phyloP scores from a whole-genome alignment of 2,329 filamentous ascomycete genomes.

The Colletotrichum zoysiae region DNA sequence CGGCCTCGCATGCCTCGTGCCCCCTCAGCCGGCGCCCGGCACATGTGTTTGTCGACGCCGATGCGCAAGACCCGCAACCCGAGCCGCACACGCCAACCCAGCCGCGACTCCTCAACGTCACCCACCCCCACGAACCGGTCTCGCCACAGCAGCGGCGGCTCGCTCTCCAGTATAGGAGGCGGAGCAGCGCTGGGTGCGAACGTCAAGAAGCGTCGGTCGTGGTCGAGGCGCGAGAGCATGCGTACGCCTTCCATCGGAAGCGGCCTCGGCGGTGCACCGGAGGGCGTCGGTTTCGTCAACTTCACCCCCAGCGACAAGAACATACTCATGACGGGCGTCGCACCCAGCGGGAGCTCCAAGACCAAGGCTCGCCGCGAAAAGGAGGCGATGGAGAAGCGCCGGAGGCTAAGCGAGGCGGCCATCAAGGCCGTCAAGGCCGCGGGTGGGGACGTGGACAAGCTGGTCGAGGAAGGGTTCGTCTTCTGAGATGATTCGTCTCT shows the following conservation, averaged over 20 bases:
- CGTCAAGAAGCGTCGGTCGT: slow-evolving; percentile 54
- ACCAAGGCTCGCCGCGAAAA: slow-evolving; percentile 94
- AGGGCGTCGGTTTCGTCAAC: slow-evolving; percentile 81
- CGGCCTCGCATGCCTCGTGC: slow-evolving; percentile 63
- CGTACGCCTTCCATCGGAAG: slow-evolving; percentile 47
- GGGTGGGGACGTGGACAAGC: slow-evolving; percentile 73
- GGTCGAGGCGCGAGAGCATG: slow-evolving; percentile 46
- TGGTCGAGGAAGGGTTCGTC: slow-evolving; percentile 64
- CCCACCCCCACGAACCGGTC: slow-evolving; percentile 54
- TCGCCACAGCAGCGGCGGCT: slow-evolving; percentile 56
- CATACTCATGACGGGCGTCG: slow-evolving; percentile 88
- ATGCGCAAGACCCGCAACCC: slow-evolving; percentile 59
- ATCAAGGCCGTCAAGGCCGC: slow-evolving; percentile 77
- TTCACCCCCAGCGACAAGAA: slow-evolving; percentile 85
- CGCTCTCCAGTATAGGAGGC: slow-evolving; percentile 47
- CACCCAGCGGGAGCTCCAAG: slow-evolving; percentile 90
- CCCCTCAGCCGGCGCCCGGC: slow-evolving; percentile 66
- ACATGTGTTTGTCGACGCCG: slow-evolving; percentile 55
- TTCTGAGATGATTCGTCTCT: slow-evolving; percentile 48
- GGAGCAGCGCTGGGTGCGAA: slow-evolving; percentile 56
- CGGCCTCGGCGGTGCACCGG: slow-evolving; percentile 47
- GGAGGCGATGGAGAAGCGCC: slow-evolving; percentile 83
- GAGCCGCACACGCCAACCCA: slow-evolving; percentile 46
- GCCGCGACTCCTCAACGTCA: slow-evolving; percentile 48
- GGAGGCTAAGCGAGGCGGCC: slow-evolving; percentile 76